Percentiles rank a stretch among this genome's conserved stretches.
These are phyloP conservation scores for Scytalidium lignicola DNA, from an alignment of 2,329 filamentous ascomycete genomes.

Conservation along the genomic window DNA sequence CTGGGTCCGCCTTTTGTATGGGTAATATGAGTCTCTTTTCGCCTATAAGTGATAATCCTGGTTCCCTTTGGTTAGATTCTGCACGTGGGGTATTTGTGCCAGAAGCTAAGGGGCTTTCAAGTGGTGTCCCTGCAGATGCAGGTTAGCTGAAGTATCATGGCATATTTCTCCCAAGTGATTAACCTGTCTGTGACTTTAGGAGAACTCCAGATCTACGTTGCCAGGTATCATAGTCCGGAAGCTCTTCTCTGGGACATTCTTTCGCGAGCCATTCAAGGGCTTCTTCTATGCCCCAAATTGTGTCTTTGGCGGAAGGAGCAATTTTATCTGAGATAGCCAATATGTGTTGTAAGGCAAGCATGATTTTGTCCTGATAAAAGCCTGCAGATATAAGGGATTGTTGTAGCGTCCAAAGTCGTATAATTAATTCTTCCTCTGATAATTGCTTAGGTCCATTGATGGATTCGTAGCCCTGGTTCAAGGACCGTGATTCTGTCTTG, in stretches of 20 bases:
- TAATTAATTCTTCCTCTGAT: constrained; percentile 72
- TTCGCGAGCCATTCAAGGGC: constrained; percentile 86
- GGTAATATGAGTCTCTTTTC: constrained; percentile 3
- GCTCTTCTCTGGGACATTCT: constrained; percentile 62
- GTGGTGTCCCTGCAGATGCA: constrained; percentile 21
- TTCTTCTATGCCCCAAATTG: constrained; percentile 82
- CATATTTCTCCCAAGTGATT: constrained; percentile 5
- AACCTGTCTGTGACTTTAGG: constrained; percentile 25
- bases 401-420: constrained; percentile 80
- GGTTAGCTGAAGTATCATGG: constrained; percentile 8
- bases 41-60: constrained; percentile 8
- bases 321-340: constrained; percentile 63
- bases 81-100: constrained; percentile 24
- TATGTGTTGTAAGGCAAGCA: constrained; percentile 60
- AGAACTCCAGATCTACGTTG: constrained; percentile 17
- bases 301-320: constrained; percentile 51
- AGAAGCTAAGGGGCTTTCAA: constrained; percentile 26
- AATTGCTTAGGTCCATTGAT: constrained; percentile 40
- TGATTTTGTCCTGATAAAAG: constrained; percentile 60
- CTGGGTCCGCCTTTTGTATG: constrained; percentile 13
- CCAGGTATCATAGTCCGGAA: constrained; percentile 64
- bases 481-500: constrained; percentile 57
- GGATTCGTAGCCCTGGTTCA: constrained; percentile 26
- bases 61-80: constrained; percentile 25
- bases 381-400: constrained; percentile 64